A percentile compares a stretch with the other conserved stretches of the same genome.
These are phyloP conservation scores for Ogataea hybrid DNA, from an alignment of 1,139 yeast genomes.

Conservation along the genomic window DNA sequence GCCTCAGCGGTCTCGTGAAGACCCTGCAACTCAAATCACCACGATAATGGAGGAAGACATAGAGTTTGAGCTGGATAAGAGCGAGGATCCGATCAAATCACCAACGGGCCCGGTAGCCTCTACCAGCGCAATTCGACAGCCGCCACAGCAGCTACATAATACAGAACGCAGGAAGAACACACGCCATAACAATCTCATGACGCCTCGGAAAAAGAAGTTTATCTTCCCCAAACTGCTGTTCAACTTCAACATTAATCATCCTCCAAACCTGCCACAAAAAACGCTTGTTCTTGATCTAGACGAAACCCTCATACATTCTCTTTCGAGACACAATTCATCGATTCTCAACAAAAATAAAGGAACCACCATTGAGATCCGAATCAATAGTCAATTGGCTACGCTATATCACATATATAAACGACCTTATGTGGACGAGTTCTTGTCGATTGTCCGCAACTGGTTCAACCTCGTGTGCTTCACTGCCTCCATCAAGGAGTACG, in stretches of 20 bases:
- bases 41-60: slow-evolving; percentile 37
- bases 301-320: slow-evolving; percentile 90
- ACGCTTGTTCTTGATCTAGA: slow-evolving; percentile 85
- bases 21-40: slow-evolving; percentile 18
- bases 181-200: slow-evolving; percentile 1
- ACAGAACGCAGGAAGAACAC: slow-evolving; percentile 3
- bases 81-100: slow-evolving; percentile 49
- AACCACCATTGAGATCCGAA: slow-evolving; percentile 78
- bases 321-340: slow-evolving; percentile 60
- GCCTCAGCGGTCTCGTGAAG: slow-evolving; percentile 2
- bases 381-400: slow-evolving; percentile 57
- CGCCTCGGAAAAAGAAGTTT: slow-evolving; percentile 31
- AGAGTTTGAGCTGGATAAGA: slow-evolving; percentile 35
- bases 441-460: slow-evolving; percentile 80
- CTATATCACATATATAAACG: slow-evolving; percentile 88
- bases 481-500: slow-evolving; percentile 92
- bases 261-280: slow-evolving; percentile 52
- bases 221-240: slow-evolving; percentile 41
- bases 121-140: slow-evolving; percentile 7
- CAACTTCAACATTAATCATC: slow-evolving; percentile 37
- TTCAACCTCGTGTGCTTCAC: slow-evolving; percentile 87
- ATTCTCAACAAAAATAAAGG: slow-evolving; percentile 41
- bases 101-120: slow-evolving; percentile 39
- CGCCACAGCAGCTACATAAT: slow-evolving; percentile 6
- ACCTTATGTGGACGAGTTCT: slow-evolving; percentile 85